Conservation (phyloP, 2,329 filamentous ascomycete genomes). For the Monilinia polystroma region DNA sequence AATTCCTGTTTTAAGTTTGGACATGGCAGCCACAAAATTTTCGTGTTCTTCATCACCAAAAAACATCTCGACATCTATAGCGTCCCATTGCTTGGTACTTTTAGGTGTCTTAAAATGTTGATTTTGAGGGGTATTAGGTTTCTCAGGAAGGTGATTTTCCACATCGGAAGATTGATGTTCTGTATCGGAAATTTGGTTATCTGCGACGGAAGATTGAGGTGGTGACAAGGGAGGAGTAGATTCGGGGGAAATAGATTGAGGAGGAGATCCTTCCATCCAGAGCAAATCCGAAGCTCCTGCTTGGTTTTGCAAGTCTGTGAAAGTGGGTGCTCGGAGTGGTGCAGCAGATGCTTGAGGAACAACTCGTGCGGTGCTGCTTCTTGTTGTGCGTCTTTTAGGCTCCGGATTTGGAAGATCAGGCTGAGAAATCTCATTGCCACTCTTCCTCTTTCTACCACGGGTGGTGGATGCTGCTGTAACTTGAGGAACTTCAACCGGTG, state of each 20-base stretch:
- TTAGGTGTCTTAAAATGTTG: conserved; percentile 56
- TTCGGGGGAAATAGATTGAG: conserved; percentile 1
- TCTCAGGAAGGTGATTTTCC: conserved; percentile 63
- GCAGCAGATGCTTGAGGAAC: conserved; percentile 48
- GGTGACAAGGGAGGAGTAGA: conserved; percentile 33
- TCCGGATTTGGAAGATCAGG: conserved; percentile 38
- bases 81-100: conserved; percentile 63
- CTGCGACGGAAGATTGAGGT: conserved; percentile 50
- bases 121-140: conserved; percentile 52
- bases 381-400: conserved; percentile 42
- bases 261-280: conserved; percentile 17
- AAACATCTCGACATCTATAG: conserved; percentile 77
- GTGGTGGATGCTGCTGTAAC: conserved; percentile 39
- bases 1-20: conserved; percentile 56
- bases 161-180: conserved; percentile 77
- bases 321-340: conserved; percentile 46
- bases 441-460: conserved; percentile 37
- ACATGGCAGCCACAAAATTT: conserved; percentile 39
- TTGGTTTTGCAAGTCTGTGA: conserved; percentile 48
- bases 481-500: conserved; percentile 48
- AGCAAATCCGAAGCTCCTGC: conserved; percentile 11
- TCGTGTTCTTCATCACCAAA: conserved; percentile 42
- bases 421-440: conserved; percentile 27
- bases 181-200: conserved; percentile 60
- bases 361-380: conserved; percentile 46